Percentiles rank a stretch among this genome's conserved stretches.
phyloP scores from a whole-genome alignment of 257 asterid genomes.

The Solanum pinnatisectum region DNA sequence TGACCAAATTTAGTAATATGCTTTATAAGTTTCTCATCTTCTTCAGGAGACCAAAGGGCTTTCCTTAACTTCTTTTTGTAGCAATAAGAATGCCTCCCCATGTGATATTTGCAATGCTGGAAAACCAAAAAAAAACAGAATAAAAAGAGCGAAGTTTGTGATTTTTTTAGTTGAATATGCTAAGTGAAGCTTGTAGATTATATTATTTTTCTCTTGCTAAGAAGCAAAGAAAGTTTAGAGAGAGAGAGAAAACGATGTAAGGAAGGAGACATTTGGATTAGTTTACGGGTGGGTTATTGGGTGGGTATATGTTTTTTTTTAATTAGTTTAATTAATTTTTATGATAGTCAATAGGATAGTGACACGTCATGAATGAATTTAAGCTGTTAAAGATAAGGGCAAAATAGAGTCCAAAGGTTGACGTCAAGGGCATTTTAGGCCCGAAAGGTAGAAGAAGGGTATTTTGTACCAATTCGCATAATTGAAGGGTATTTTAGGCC shows the following conservation, averaged over 20 bases:
- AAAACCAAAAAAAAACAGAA: neutral
- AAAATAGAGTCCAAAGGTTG: too few species aligned
- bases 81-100: slow-evolving; percentile 95
- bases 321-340: too few species aligned
- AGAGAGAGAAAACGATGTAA: neutral
- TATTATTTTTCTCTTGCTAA: neutral
- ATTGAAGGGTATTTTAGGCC: too few species aligned
- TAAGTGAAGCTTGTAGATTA: neutral
- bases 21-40: slow-evolving; percentile 78
- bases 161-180: neutral
- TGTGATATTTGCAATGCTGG: slow-evolving; percentile 24
- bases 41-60: slow-evolving; percentile 99
- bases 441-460: too few species aligned
- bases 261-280: neutral
- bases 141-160: neutral
- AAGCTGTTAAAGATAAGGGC: too few species aligned
- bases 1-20: slow-evolving; percentile 76
- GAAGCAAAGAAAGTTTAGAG: neutral
- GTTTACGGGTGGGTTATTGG: too few species aligned
- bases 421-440: too few species aligned
- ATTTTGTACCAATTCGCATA: too few species aligned
- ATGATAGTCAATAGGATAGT: too few species aligned
- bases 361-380: too few species aligned
- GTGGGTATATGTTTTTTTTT: too few species aligned
- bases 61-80: slow-evolving; percentile 77